These are phyloP conservation scores for Elsinoe arachidis DNA, from an alignment of 2,329 filamentous ascomycete species.

Conservation along the genomic window DNA sequence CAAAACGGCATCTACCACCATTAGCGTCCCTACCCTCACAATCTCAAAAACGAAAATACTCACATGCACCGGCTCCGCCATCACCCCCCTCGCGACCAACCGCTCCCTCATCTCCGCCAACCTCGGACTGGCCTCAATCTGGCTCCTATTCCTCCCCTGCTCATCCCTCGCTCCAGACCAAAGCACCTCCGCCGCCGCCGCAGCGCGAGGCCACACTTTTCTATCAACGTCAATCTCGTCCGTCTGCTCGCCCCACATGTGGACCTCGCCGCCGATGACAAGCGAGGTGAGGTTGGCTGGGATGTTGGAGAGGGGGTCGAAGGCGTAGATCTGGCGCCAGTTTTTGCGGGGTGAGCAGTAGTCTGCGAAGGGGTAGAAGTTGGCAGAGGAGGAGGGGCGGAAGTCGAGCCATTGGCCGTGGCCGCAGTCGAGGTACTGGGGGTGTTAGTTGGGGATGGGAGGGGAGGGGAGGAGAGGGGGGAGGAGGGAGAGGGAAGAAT, in stretches of 20 bases:
- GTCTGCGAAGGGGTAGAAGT: slow-evolving; percentile 63
- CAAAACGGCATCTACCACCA: slow-evolving; percentile 59
- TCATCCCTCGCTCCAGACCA: slow-evolving; percentile 67
- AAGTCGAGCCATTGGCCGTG: slow-evolving; percentile 72
- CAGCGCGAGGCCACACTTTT: slow-evolving; percentile 68
- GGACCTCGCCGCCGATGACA: slow-evolving; percentile 72
- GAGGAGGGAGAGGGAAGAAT: neutral
- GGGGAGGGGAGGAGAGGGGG: too few species aligned
- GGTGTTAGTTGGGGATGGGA: neutral
- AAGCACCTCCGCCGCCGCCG: slow-evolving; percentile 66
- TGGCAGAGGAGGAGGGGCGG: slow-evolving; percentile 42
- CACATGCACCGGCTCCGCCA: slow-evolving; percentile 50
- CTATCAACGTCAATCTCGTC: slow-evolving; percentile 67
- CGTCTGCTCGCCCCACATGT: slow-evolving; percentile 71
- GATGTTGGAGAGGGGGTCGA: slow-evolving; percentile 62
- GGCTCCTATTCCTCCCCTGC: slow-evolving; percentile 59
- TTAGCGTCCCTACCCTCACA: neutral
- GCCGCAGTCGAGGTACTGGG: slow-evolving; percentile 73
- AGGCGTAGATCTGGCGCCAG: slow-evolving; percentile 73
- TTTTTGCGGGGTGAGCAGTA: slow-evolving; percentile 74
- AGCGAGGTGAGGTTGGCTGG: slow-evolving; percentile 53
- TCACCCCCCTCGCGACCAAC: slow-evolving; percentile 59
- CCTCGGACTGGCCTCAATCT: slow-evolving; percentile 59
- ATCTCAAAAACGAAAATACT: neutral
- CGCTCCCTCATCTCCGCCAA: slow-evolving; percentile 69